Base-by-base conservation (phyloP, 2,329 filamentous ascomycete genomes). In the Claviceps purpurea region DNA sequence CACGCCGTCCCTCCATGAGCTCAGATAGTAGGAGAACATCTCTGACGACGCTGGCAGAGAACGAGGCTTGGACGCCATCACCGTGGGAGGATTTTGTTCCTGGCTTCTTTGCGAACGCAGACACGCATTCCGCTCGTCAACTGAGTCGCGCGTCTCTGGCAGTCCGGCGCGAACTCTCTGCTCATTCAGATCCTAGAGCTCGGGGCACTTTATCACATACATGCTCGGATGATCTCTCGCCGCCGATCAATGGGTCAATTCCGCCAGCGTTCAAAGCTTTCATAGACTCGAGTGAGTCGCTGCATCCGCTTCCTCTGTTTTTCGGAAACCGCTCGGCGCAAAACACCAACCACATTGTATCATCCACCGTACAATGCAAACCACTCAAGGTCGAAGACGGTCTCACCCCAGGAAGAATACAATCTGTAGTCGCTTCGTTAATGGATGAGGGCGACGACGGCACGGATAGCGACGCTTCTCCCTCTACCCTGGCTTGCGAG, bases 1-100 rank as follows among this genome's bases (percentile, higher is more conserved):
- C 44, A 16, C 49, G 49, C 11, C 48, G 40, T 2, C 38, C 8
- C 38, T 53, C 52, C 14, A 44, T 22, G 11, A 38, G 26, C 41
- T 44, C 49, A 14, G 52, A 53, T 11, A 34, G 22, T 18, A 48
- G 30, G n/a, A 47, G 52, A 30, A 46, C 30, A 2, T 53, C 52
- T 37, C 44, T 53, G 7, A 41, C 49, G 20, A 48, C 48, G 7
- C 39, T 50, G 20, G 5, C 39, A 8, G 52, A 51, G 41, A 39
- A 44, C 18, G 26, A 39, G 18, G 22, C 44, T 11, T 48, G 49
- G 48, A 37, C 38, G 13, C 41, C 52, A 13, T 51, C 37, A 26
- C 44, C n/a, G 8, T 38, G 38, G 44, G 43, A 51, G 7, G 38
- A 34, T n/a, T 18, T 18, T 18, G 42, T 11, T 11, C 5, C 49